Base-by-base conservation (phyloP, 225 moss, liverwort and hornwort genomes). In the Lunularia cruciata region DNA sequence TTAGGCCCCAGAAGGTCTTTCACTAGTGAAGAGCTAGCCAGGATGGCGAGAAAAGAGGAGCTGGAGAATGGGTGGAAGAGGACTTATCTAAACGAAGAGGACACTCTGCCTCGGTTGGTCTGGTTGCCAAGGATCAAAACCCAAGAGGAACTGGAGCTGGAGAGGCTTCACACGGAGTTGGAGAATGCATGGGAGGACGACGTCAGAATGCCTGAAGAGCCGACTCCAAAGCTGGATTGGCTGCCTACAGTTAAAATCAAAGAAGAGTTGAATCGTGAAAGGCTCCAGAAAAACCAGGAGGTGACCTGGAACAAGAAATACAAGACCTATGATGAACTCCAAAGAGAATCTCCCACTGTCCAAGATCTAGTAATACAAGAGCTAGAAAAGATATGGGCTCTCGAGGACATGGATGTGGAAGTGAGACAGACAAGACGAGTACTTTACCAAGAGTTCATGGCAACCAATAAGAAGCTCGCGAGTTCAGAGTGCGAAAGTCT, bases 361-460 rank as follows among this genome's bases (percentile, higher is more conserved):
- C 81, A 81, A 22, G 81, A 81, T 26, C 59, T 81, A 8, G 64
- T 81, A 13, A 81, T 81, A 4, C 65, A 63, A 32, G 70, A 81
- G 51, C 31, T 81, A 30, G 81, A 81, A 52, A 70, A 77, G 25
- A 65, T 81, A 30, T 81, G 81, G 81, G 81, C 81, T 9, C 31
- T 81, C 7, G 81, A 81, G 47, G 77, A 81, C 45, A 81, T 81
- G 81, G 81, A 77, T 36, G 31, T 48, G 14, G 81, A 76, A 47
- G 70, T 81, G 4, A 65, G 66, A 67, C 70, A 73, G 36, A 65
- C 69, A 39, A 46, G 81, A 36, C 73, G 63, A n/a, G 39, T 60
- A 6, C 25, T 65, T 31, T 15, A 77, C 28, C 65, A 43, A 2
- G 60, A 65, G 5, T 74, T 77, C 16, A 40, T 31, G 27, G 26